These are phyloP conservation scores for sweet orange (Citrus sinensis) DNA, from an alignment of 345 rosid genomes.

Conservation along the genomic window DVS_A1.0 CM039164.1:22906501-22907000, in stretches of 20 bases:
- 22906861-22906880: constrained; percentile 27
- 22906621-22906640: constrained; percentile 10
- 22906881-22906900: constrained; percentile 18
- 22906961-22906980: constrained; percentile 15
- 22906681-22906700: constrained; percentile 27
- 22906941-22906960: constrained; percentile 13
- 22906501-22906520: constrained; percentile 38
- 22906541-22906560: constrained; percentile 37
- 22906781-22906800: constrained; percentile 36
- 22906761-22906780: constrained; percentile 25
- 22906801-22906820: constrained; percentile 33
- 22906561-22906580: constrained; percentile 18
- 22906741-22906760: constrained; percentile 18
- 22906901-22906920: constrained; percentile 26
- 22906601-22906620: constrained; percentile 34
- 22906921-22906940: constrained; percentile 26
- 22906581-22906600: constrained; percentile 27
- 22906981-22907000: constrained; percentile 3
- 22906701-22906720: constrained; percentile 28
- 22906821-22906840: constrained; percentile 1
- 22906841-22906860: constrained; percentile 22
- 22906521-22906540: constrained; percentile 32
- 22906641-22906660: constrained; percentile 29
- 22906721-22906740: constrained; percentile 46
- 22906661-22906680: constrained; percentile 20